Evolutionary conservation across 2,329 filamentous ascomycete species (phyloP).

Genomic region (Fusarium buxicola): DNA sequence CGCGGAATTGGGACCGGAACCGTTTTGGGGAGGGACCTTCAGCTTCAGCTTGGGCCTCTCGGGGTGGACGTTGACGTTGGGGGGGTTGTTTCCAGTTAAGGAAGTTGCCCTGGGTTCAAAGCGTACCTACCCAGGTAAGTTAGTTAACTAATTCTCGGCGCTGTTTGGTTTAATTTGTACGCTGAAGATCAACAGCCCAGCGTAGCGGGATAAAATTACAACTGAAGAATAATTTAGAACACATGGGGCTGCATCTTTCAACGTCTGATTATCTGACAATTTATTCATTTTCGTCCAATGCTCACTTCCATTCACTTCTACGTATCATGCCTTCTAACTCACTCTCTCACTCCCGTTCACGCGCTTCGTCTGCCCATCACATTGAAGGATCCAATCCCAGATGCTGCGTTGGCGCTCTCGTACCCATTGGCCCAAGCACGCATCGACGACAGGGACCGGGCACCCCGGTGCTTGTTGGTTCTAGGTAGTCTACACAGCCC

Average conservation of each 20-base stretch:
- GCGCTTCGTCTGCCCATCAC: conserved; percentile 24
- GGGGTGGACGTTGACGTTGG: conserved; percentile 25
- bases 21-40: conserved; percentile 28
- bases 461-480: conserved; percentile 4
- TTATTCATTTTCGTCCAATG: neutral
- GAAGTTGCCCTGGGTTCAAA: conserved; percentile 41
- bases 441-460: conserved; percentile 17
- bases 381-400: conserved; percentile 30
- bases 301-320: neutral
- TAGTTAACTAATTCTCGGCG: conserved; percentile 29
- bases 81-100: conserved; percentile 38
- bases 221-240: neutral
- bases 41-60: conserved; percentile 14
- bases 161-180: conserved; percentile 35
- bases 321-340: neutral
- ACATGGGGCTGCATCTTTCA: conserved; percentile 2
- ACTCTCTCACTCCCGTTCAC: neutral
- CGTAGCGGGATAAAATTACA: conserved; percentile 10
- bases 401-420: conserved; percentile 25
- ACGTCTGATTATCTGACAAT: neutral
- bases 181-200: conserved; percentile 24
- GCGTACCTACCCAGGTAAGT: conserved; percentile 22
- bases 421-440: conserved; percentile 24
- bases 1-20: conserved; percentile 31
- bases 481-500: neutral